A percentile compares a stretch with the other conserved stretches of the same genome.
Conservation (phyloP, 495 filamentous ascomycete genomes). For the Amniculicola lignicola region DNA sequence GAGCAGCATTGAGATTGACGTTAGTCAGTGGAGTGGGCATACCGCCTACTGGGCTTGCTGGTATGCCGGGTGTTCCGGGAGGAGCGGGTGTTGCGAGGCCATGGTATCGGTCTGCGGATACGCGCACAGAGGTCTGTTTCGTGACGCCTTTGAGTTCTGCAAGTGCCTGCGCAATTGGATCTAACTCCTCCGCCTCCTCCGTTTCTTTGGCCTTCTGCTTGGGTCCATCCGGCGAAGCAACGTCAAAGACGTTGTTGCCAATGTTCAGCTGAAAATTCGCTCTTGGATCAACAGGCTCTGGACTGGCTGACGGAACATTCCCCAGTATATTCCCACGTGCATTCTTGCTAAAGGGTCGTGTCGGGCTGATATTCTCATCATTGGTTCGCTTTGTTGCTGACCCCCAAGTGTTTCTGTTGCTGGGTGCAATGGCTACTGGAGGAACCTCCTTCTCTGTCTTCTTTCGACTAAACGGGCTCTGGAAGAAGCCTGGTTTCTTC, state of each 20-base stretch:
- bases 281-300: constrained; percentile 89
- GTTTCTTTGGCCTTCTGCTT: constrained; percentile 29
- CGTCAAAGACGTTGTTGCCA: constrained; percentile 93
- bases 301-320: constrained; percentile 53
- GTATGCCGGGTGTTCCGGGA: constrained; percentile 36
- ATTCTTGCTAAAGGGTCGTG: constrained; percentile 27
- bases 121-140: constrained; percentile 70
- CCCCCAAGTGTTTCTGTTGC: constrained; percentile 63
- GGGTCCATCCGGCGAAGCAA: constrained; percentile 71
- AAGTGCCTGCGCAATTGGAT: constrained; percentile 89
- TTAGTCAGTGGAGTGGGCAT: constrained; percentile 52
- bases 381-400: constrained; percentile 40
- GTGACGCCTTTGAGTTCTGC: constrained; percentile 86
- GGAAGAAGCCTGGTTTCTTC: constrained; percentile 91
- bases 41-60: constrained; percentile 48
- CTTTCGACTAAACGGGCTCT: constrained; percentile 88
- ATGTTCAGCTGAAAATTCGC: constrained; percentile 95
- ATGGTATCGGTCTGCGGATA: constrained; percentile 91
- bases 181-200: constrained; percentile 56
- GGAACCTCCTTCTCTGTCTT: constrained; percentile 72
- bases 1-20: constrained; percentile 43
- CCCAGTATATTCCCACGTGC: constrained; percentile 24
- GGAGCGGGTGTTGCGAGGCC: constrained; percentile 81
- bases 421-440: constrained; percentile 32
- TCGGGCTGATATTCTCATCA: constrained; percentile 41